Percentiles rank a stretch among this genome's conserved stretches.
These are phyloP conservation scores for Monosporozyma yasuniensis DNA, from an alignment of 805 yeast species.

Conservation along the genomic window DNA sequence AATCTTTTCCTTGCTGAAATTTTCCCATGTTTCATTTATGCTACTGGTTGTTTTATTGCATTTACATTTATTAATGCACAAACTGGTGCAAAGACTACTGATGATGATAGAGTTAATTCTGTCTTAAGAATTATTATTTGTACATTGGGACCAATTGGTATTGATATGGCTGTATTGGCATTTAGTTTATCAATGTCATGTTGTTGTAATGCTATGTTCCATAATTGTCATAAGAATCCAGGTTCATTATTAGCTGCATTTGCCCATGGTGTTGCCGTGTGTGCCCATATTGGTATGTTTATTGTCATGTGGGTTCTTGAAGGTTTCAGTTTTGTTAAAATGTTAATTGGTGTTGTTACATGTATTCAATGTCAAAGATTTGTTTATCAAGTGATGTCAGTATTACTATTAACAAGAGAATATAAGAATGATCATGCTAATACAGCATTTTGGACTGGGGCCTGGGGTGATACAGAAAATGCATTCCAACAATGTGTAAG, in stretches of 20 bases:
- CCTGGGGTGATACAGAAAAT: constrained; percentile 79
- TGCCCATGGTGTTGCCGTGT: constrained; percentile 94
- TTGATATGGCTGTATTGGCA: constrained; percentile 77
- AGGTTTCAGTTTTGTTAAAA: constrained; percentile 81
- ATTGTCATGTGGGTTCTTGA: constrained; percentile 96
- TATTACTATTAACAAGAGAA: constrained; percentile 80
- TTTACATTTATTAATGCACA: constrained; percentile 78
- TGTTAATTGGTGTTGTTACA: constrained; percentile 78
- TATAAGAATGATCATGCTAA: constrained; percentile 91
- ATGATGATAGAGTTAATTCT: constrained; percentile 53
- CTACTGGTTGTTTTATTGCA: constrained; percentile 74
- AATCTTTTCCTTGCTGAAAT: constrained; percentile 64
- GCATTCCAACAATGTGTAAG: constrained; percentile 32
- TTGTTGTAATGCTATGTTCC: constrained; percentile 94
- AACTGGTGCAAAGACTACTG: constrained; percentile 57
- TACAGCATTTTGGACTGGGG: constrained; percentile 99
- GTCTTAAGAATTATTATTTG: constrained; percentile 64
- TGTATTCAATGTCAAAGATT: constrained; percentile 82
- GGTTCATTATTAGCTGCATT: constrained; percentile 91
- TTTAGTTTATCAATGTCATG: constrained; percentile 78
- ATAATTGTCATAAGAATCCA: constrained; percentile 92
- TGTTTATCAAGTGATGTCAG: constrained; percentile 75
- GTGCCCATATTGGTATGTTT: constrained; percentile 78
- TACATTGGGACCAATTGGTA: constrained; percentile 82
- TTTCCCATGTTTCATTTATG: constrained; percentile 59